A percentile compares a stretch with the other conserved stretches of the same genome.
Conservation (phyloP, 805 yeast genomes). For the Yarrowia sp. region DNA sequence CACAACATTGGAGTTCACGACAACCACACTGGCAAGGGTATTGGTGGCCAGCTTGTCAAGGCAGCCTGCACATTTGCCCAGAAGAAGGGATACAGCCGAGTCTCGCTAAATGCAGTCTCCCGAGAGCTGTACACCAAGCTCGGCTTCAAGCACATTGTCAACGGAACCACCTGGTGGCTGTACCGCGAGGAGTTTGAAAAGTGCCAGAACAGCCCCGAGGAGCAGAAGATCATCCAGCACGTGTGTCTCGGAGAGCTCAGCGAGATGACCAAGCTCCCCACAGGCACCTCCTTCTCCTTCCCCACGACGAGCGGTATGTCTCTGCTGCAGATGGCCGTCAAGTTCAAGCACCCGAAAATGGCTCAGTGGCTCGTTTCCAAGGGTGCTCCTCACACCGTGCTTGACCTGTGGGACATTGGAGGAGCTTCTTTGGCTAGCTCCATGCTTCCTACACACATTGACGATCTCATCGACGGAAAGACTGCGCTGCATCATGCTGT, state of each 20-base stretch:
- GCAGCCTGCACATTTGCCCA: neutral
- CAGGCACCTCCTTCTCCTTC: neutral
- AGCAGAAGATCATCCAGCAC: constrained; percentile 11
- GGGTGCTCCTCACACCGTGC: neutral
- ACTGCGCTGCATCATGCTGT: constrained; percentile 22
- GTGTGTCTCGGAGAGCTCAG: neutral
- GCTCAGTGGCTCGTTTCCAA: constrained; percentile 11
- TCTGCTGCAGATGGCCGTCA: constrained; percentile 1
- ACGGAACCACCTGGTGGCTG: constrained; percentile 12
- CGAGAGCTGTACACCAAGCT: neutral
- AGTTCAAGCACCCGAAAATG: neutral
- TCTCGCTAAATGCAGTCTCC: neutral
- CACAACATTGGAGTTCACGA: neutral
- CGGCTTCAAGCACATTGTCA: neutral
- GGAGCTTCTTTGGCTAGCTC: neutral
- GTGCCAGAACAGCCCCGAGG: neutral
- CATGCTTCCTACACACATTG: neutral
- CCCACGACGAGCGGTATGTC: neutral
- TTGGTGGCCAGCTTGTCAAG: neutral
- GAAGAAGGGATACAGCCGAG: neutral
- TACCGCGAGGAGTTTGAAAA: constrained; percentile 8
- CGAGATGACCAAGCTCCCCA: neutral
- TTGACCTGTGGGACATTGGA: constrained; percentile 5
- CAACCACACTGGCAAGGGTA: neutral
- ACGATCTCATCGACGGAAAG: neutral